Base-by-base conservation (phyloP, 345 rosid genomes). In the Fremontodendron californicum region DNA sequence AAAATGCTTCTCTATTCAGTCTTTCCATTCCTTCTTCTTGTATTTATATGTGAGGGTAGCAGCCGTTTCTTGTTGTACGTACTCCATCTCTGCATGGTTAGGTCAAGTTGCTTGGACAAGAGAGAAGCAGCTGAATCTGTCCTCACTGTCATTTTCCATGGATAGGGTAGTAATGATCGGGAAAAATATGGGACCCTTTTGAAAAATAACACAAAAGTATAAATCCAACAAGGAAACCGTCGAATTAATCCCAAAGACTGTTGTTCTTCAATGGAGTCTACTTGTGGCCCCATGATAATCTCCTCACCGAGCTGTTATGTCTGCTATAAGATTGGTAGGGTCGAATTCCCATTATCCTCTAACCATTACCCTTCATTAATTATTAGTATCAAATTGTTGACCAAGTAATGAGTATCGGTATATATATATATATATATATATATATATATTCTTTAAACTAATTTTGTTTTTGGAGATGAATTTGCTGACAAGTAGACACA, bases 201-300 rank as follows among this genome's bases (percentile, higher is more conserved):
- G 25, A 60, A 81, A 73, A 57, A 51, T 40, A 69, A 73, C 75
- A 61, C 73, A 33, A 77, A 77, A 9, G 75, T 46, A 76, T 79
- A 68, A 62, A 74, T 74, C 81, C 82, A 82, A 79, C 67, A 15
- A 79, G 33, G 11, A 68, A 61, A 63, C 60, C 72, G 78, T 74
- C 80, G 25, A 80, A 42, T 72, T 72, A 57, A 75, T 39, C 75
- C 74, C 75, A 64, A 45, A 48, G 21, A 42, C 49, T 42, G 51
- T 37, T 16, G 35, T 74, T 45, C 68, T 21, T 19, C 54, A 57
- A 74, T 60, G 15, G 29, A 51, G 37, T 78, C 61, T 31, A 19
- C n/a, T 31, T 46, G n/a, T 51, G 73, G 49, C 21, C 75, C 80
- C 80, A 77, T 48, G 39, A 66, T 67, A 72, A 57, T 73, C 69